These are phyloP conservation scores for Saposhnikovia divaricata DNA, from an alignment of 129 eudicot genomes.

Conservation along the genomic window DNA sequence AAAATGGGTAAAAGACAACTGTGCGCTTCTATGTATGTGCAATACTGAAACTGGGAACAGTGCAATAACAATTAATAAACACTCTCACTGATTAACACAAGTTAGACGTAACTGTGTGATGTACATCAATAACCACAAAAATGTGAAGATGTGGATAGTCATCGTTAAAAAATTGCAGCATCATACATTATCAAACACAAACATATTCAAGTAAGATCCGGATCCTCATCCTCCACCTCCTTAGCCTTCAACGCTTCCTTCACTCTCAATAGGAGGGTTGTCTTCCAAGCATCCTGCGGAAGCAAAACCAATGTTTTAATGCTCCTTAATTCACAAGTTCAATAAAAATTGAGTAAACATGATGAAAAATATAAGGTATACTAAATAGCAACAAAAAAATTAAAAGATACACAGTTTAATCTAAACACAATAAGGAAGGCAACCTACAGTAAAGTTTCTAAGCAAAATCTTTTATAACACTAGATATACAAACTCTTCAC, in stretches of 20 bases:
- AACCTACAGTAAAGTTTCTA: background rate
- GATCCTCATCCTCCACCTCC: slow-evolving; percentile 72
- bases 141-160: background rate
- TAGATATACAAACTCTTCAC: background rate
- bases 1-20: background rate
- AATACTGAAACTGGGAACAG: background rate
- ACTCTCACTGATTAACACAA: background rate
- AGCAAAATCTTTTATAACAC: background rate
- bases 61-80: slow-evolving; percentile 1
- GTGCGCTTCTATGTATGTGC: background rate
- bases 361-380: background rate
- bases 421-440: background rate
- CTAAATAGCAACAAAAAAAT: background rate
- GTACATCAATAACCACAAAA: background rate
- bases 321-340: background rate
- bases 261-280: slow-evolving; percentile 90
- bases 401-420: too few species aligned
- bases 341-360: background rate
- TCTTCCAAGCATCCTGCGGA: slow-evolving; percentile 75
- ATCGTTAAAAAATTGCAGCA: background rate
- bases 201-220: slow-evolving; percentile 64
- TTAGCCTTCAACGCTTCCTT: slow-evolving; percentile 79
- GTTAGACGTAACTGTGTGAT: background rate
- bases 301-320: background rate
- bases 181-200: background rate